Base-by-base conservation (phyloP, 1,139 yeast genomes). In the Taiozyma sp. region DNA sequence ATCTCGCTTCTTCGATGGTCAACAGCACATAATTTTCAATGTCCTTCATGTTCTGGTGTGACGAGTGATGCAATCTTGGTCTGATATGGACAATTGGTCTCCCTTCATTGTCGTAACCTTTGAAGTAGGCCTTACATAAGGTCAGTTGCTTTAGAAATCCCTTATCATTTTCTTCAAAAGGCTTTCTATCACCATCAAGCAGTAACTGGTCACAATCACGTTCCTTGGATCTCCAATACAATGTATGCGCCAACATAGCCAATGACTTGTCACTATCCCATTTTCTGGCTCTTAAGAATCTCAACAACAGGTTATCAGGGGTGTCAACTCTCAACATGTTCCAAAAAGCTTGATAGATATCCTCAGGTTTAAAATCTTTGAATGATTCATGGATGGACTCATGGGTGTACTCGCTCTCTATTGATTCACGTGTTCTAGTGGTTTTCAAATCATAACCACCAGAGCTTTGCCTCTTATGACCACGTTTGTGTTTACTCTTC, bases 211-310 rank as follows among this genome's bases (percentile, higher is more conserved):
- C 89, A 42, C 84, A 85, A 8, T 78, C 73, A 52, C 74, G 73
- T 51, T 77, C 82, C 41, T 74, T 71, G 13, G 68, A 54, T 62
- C 95, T 79, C 95, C 96, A 89, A 55, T 77, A 74, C 59, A 88
- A 66, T 26, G 91, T 81, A 46, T 75, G 69, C 9, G 85, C 77
- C 49, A 84, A 63, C 95, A 87, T 86, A n/a, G 74, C 72, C 43
- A 85, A 61, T 0, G 88, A 73, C 56, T 79, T 78, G 55, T 77
- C 80, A 16, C 79, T 74, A 58, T 85, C 79, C 83, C 87, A 84
- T 64, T 86, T 86, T 63, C 93, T 76, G 16, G 95, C 95, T 52
- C 89, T 73, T 30, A 84, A 65, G 62, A 82, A 87, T 58, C 95
- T 74, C 53, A 87, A 70, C 41, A 86, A 53, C 51, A 83, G 65